phyloP scores from a whole-genome alignment of 2,329 filamentous ascomycete species.

The Elsinoe ampelina region DNA sequence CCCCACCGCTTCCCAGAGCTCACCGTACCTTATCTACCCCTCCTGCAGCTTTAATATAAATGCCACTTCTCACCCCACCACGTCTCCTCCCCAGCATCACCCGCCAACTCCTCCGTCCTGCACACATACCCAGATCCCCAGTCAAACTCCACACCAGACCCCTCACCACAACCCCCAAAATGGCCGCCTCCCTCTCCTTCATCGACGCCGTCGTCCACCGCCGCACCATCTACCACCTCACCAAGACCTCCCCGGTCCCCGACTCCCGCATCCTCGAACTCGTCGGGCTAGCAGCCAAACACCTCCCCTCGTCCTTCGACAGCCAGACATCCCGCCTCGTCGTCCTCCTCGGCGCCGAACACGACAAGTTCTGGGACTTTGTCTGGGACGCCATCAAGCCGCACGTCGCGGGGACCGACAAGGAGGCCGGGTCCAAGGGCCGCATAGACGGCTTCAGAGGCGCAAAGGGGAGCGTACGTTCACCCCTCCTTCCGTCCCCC shows the following conservation, averaged over 20 bases:
- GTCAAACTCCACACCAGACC: conserved; percentile 17
- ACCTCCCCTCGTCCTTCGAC: conserved; percentile 80
- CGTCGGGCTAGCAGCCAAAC: conserved; percentile 48
- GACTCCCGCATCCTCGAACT: conserved; percentile 55
- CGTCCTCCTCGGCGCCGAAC: conserved; percentile 70
- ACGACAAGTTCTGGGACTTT: conserved; percentile 81
- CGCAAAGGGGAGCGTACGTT: conserved; percentile 64
- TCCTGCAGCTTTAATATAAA: background rate
- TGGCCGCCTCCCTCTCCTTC: conserved; percentile 28
- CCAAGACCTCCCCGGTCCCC: conserved; percentile 51
- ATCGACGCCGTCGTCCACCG: conserved; percentile 55
- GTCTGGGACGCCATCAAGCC: conserved; percentile 54
- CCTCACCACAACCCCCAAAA: conserved; percentile 23
- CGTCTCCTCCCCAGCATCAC: background rate
- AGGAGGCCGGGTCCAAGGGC: conserved; percentile 46
- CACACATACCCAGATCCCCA: background rate
- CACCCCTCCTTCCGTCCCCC: background rate
- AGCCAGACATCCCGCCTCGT: conserved; percentile 71
- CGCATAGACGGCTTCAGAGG: conserved; percentile 54
- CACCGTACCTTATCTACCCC: background rate
- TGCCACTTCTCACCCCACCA: conserved; percentile 3
- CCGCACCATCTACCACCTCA: conserved; percentile 44
- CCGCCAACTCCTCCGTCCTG: background rate
- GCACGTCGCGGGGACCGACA: conserved; percentile 54
- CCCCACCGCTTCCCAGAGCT: background rate